phyloP scores from a whole-genome alignment of 192 early-diverging fungal species.

The Backusella liffmaniae region DNA sequence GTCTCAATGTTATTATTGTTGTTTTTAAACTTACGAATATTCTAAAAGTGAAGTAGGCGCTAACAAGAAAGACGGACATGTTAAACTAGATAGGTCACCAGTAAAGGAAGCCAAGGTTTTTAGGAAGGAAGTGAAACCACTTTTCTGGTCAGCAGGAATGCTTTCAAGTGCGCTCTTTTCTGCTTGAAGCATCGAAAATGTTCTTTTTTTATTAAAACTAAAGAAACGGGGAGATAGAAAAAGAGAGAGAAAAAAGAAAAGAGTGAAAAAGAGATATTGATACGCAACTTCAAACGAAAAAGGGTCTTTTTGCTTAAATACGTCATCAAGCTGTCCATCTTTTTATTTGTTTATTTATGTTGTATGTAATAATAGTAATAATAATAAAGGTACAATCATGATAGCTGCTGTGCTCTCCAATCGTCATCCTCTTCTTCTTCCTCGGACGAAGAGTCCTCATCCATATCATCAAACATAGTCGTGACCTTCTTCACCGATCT shows the following conservation, averaged over 20 bases:
- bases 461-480: slow-evolving; percentile 28
- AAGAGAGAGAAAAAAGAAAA: not conserved
- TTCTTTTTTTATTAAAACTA: not conserved
- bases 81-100: slow-evolving; percentile 77
- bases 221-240: not conserved
- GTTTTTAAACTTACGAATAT: slow-evolving; percentile 55
- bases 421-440: slow-evolving; percentile 25
- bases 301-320: not conserved
- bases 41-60: slow-evolving; percentile 77
- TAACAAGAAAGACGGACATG: slow-evolving; percentile 78
- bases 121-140: slow-evolving; percentile 64
- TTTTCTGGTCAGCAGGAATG: slow-evolving; percentile 60
- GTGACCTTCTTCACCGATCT: slow-evolving; percentile 8
- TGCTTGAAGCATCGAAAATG: not conserved
- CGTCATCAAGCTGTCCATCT: not conserved
- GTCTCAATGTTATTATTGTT: not conserved
- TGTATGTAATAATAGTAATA: not conserved
- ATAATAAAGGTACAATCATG: not conserved
- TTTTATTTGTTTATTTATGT: not conserved
- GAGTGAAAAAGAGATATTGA: not conserved
- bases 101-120: slow-evolving; percentile 74
- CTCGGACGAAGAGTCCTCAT: slow-evolving; percentile 16
- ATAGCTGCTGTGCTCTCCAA: slow-evolving; percentile 38
- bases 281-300: not conserved
- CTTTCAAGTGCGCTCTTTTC: slow-evolving; percentile 34